These are phyloP conservation scores for Neofusicoccum cordaticola DNA, from an alignment of 2,329 filamentous ascomycete genomes.

Conservation along the genomic window DNA sequence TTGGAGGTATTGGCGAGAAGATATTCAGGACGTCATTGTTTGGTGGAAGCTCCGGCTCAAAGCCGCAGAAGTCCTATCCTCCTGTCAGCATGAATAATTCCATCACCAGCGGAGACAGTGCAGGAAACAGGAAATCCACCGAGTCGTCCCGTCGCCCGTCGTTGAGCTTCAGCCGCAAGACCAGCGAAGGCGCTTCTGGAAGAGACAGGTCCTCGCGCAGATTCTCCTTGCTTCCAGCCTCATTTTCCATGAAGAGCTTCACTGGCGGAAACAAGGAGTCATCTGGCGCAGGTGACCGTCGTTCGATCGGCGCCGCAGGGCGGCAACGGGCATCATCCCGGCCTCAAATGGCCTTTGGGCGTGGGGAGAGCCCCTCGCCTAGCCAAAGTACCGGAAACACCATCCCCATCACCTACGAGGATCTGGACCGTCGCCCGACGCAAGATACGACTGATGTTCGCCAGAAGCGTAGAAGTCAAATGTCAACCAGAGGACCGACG, in stretches of 20 bases:
- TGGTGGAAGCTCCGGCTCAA: slow-evolving; percentile 56
- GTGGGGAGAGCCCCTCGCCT: slow-evolving; percentile 42
- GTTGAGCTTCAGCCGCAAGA: slow-evolving; percentile 50
- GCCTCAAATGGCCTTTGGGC: slow-evolving; percentile 43
- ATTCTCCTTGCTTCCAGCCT: slow-evolving; percentile 51
- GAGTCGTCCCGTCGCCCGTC: slow-evolving; percentile 50
- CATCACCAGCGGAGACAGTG: slow-evolving; percentile 57
- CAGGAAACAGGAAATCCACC: slow-evolving; percentile 48
- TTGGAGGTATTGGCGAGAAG: slow-evolving; percentile 67
- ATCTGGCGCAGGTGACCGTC: slow-evolving; percentile 26
- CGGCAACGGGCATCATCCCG: slow-evolving; percentile 30
- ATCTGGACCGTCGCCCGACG: slow-evolving; percentile 28
- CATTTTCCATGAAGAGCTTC: slow-evolving; percentile 47
- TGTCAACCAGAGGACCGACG: slow-evolving; percentile 25
- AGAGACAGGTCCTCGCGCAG: slow-evolving; percentile 40
- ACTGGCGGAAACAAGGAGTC: slow-evolving; percentile 35
- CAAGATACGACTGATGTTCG: slow-evolving; percentile 16
- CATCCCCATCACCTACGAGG: slow-evolving; percentile 44
- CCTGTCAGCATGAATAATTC: slow-evolving; percentile 85
- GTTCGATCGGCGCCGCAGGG: slow-evolving; percentile 21
- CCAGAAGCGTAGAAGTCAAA: slow-evolving; percentile 11
- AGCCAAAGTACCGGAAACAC: slow-evolving; percentile 45
- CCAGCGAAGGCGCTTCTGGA: slow-evolving; percentile 37
- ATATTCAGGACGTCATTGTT: slow-evolving; percentile 82
- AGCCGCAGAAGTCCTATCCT: slow-evolving; percentile 69